phyloP scores from a whole-genome alignment of 306 rosid species.

The Abrus pulchellus region DNA sequence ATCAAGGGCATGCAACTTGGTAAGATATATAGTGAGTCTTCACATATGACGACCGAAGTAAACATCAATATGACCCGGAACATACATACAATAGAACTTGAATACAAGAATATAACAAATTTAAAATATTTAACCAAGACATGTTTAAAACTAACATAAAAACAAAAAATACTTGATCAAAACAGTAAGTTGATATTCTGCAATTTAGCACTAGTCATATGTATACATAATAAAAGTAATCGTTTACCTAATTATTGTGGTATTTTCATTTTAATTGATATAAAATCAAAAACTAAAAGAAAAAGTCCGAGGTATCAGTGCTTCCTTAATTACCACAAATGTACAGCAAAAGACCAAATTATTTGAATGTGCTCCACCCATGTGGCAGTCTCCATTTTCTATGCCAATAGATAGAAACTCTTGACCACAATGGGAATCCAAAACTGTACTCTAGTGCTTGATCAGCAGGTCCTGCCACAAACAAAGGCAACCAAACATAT shows the following conservation, averaged over 20 bases:
- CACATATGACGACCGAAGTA: constrained; percentile 14
- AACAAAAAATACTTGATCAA: background rate
- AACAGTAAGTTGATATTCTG: background rate
- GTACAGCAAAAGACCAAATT: constrained; percentile 37
- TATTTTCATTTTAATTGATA: background rate
- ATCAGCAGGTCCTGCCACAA: constrained; percentile 80
- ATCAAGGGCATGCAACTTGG: constrained; percentile 43
- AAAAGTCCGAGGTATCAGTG: background rate
- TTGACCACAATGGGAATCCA: constrained; percentile 82
- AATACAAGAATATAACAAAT: background rate
- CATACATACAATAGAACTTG: background rate
- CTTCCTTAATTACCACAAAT: constrained; percentile 44
- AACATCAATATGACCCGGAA: background rate
- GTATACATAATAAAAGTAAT: background rate
- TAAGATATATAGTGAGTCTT: constrained; percentile 47
- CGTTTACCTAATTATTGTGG: background rate
- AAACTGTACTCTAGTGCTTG: constrained; percentile 72
- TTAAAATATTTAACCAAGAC: background rate
- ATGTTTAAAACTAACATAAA: background rate
- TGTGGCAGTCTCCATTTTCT: constrained; percentile 88
- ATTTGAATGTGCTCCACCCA: constrained; percentile 66
- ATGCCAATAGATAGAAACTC: constrained; percentile 95
- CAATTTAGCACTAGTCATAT: background rate
- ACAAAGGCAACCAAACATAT: constrained; percentile 94
- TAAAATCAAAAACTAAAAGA: background rate